Evolutionary conservation across 208 protist species (phyloP).

Genomic region (Trypanosoma avium): DNA sequence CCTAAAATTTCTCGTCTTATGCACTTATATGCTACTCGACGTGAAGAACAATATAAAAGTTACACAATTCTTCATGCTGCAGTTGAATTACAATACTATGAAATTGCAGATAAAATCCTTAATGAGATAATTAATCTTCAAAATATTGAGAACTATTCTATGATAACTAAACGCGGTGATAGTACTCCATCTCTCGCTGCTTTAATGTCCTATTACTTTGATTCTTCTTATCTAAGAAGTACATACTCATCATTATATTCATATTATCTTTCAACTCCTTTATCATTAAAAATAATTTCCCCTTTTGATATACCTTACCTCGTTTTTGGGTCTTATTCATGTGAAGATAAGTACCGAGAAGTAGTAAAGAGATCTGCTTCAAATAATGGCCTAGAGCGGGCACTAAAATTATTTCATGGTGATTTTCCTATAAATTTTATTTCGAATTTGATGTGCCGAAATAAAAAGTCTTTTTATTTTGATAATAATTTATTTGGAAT

Average conservation of each 20-base stretch:
- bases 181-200: constrained; percentile 5
- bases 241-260: background rate
- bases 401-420: background rate
- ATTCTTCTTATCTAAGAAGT: background rate
- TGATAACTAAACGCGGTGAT: background rate
- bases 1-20: constrained; percentile 8
- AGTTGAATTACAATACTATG: constrained; percentile 46
- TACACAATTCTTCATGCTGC: constrained; percentile 77
- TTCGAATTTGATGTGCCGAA: background rate
- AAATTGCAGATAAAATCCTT: constrained; percentile 38
- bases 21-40: constrained; percentile 8
- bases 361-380: constrained; percentile 2
- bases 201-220: constrained; percentile 15
- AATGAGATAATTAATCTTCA: constrained; percentile 26
- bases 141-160: background rate
- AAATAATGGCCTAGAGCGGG: constrained; percentile 6
- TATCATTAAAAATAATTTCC: background rate
- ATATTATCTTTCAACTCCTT: too few species aligned
- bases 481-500: constrained; percentile 41
- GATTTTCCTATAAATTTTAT: background rate
- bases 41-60: background rate
- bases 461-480: constrained; percentile 31
- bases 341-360: constrained; percentile 1
- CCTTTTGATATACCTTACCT: constrained; percentile 13
- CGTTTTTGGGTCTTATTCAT: constrained; percentile 2